Percentiles rank a stretch among this genome's conserved stretches.
Conservation (phyloP, 495 filamentous ascomycete species). For the Pyronema domesticum region DNA sequence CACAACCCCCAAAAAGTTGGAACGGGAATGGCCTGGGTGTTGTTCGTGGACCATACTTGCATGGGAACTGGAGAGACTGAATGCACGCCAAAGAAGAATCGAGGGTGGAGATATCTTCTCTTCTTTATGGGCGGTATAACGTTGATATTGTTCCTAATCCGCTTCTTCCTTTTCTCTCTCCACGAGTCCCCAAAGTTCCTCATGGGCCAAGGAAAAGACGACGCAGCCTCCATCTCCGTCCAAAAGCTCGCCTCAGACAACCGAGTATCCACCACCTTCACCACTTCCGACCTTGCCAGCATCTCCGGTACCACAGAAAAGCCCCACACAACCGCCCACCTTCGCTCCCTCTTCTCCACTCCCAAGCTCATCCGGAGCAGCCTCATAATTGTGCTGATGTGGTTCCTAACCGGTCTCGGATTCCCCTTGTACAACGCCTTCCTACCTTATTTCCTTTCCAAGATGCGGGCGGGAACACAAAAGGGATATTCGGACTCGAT, state of each 20-base stretch:
- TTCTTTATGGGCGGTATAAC: conserved; percentile 55
- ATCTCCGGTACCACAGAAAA: conserved; percentile 33
- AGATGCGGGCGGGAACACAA: conserved; percentile 49
- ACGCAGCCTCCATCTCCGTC: not conserved
- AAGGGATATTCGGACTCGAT: conserved; percentile 58
- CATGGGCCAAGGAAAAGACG: conserved; percentile 40
- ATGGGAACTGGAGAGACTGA: conserved; percentile 24
- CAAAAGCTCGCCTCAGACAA: conserved; percentile 32
- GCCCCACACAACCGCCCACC: conserved; percentile 21
- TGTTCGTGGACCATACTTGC: conserved; percentile 53
- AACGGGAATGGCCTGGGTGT: conserved; percentile 45
- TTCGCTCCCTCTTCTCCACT: conserved; percentile 35
- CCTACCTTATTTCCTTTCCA: conserved; percentile 56
- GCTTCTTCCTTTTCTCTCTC: conserved; percentile 60
- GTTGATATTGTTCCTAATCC: conserved; percentile 36
- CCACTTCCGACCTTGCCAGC: conserved; percentile 37
- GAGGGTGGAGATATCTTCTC: conserved; percentile 70
- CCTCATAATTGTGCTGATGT: conserved; percentile 35
- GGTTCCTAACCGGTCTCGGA: conserved; percentile 29
- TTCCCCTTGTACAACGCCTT: conserved; percentile 72
- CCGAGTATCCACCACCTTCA: conserved; percentile 38
- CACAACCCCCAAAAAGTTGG: not conserved
- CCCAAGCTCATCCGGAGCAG: too few relatives aligned
- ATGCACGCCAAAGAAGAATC: conserved; percentile 45
- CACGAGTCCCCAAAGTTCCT: conserved; percentile 70